Percentiles rank a stretch among this genome's conserved stretches.
Conservation (phyloP, 495 filamentous ascomycete species). For the Mytilinidion resinicola region DNA sequence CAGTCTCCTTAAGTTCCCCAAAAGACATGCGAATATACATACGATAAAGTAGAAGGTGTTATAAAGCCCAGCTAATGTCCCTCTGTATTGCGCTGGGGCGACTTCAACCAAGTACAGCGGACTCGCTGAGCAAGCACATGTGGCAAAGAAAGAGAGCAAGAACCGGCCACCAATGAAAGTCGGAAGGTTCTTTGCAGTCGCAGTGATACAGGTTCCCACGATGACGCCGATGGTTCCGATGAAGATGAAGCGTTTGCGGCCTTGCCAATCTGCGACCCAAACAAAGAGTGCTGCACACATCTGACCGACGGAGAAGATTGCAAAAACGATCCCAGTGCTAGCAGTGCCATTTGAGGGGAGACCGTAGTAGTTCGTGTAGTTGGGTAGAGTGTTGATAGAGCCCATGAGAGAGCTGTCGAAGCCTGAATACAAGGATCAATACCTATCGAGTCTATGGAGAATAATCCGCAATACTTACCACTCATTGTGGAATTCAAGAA, state of each 20-base stretch:
- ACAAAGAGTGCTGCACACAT: conserved; percentile 22
- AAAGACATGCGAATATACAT: background rate
- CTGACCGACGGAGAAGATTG: conserved; percentile 23
- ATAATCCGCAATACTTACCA: too few relatives aligned
- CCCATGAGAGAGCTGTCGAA: conserved; percentile 23
- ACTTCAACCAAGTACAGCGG: conserved; percentile 23
- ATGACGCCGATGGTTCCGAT: conserved; percentile 17
- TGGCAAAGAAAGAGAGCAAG: conserved; percentile 18
- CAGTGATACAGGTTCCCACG: conserved; percentile 16
- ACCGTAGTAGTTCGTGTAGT: conserved; percentile 21
- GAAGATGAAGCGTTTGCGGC: conserved; percentile 16
- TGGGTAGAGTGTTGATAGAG: conserved; percentile 18
- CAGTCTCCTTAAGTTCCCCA: too few relatives aligned
- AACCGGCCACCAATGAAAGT: conserved; percentile 23
- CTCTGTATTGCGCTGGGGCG: conserved; percentile 22
- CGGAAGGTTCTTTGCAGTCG: conserved; percentile 17
- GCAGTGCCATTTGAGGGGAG: conserved; percentile 15
- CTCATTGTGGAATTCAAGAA: too few relatives aligned
- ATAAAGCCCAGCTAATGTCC: conserved; percentile 26
- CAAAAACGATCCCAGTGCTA: conserved; percentile 21
- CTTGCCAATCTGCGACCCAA: conserved; percentile 24
- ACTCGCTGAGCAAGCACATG: conserved; percentile 12
- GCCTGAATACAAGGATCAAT: background rate
- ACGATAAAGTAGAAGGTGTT: conserved; percentile 27
- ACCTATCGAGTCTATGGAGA: too few relatives aligned